Percentiles rank a stretch among this genome's conserved stretches.
Evolutionary conservation across 192 early-diverging fungal genomes (phyloP).

Genomic region (Backusella liffmaniae): DNA sequence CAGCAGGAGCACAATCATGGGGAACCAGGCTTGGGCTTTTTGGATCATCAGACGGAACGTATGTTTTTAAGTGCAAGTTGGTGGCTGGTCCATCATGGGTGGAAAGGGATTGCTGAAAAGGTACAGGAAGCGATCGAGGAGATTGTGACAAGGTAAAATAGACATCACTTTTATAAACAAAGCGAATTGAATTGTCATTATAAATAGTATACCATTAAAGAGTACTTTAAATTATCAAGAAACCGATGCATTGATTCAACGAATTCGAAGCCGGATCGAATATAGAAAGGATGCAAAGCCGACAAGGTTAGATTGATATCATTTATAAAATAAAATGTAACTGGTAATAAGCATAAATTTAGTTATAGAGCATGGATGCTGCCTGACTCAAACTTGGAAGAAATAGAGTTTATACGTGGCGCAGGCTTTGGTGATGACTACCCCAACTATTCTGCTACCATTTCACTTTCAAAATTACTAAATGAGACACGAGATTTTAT

Average conservation of each 20-base stretch:
- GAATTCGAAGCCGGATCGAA: slow-evolving; percentile 56
- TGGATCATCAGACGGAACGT: slow-evolving; percentile 64
- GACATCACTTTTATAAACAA: too few species aligned
- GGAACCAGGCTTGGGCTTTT: slow-evolving; percentile 30
- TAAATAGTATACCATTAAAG: slow-evolving; percentile 58
- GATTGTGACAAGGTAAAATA: slow-evolving; percentile 49
- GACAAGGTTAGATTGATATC: slow-evolving; percentile 17
- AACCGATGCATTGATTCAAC: slow-evolving; percentile 47
- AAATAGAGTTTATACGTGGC: slow-evolving; percentile 59
- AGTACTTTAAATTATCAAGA: slow-evolving; percentile 59
- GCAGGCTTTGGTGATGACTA: slow-evolving; percentile 45
- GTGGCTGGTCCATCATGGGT: slow-evolving; percentile 90
- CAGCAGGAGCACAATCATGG: slow-evolving; percentile 25
- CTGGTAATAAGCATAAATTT: neutral
- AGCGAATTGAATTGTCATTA: too few species aligned
- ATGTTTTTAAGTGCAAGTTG: slow-evolving; percentile 89
- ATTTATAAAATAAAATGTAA: too few species aligned
- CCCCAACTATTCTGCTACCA: neutral
- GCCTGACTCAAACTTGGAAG: slow-evolving; percentile 57
- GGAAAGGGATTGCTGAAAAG: slow-evolving; percentile 65
- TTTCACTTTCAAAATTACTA: slow-evolving; percentile 67
- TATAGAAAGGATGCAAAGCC: slow-evolving; percentile 37
- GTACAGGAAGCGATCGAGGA: slow-evolving; percentile 71
- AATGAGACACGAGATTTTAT: slow-evolving; percentile 89
- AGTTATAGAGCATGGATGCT: slow-evolving; percentile 60